Percentiles rank a stretch among this genome's conserved stretches.
These are phyloP conservation scores for Nakazawaea ambrosiae DNA, from an alignment of 805 yeast genomes.

Conservation along the genomic window DNA sequence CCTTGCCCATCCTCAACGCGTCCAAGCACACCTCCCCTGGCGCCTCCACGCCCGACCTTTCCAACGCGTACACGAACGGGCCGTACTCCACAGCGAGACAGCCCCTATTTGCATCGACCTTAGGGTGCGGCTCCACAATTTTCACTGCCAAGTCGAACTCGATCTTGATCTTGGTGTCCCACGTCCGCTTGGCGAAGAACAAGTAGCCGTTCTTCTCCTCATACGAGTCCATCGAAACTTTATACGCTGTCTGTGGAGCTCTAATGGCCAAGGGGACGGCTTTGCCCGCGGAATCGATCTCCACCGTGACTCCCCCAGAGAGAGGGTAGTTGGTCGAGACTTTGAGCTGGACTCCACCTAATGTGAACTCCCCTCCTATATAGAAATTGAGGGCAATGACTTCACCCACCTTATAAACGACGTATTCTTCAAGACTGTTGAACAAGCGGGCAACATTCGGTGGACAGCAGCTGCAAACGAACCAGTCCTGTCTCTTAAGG, in stretches of 20 bases:
- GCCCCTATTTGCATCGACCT: slow-evolving; percentile 15
- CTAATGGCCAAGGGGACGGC: neutral
- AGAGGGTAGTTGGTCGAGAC: neutral
- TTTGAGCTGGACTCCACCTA: neutral
- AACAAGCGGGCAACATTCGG: slow-evolving; percentile 20
- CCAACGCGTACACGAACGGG: slow-evolving; percentile 17
- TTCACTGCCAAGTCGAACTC: slow-evolving; percentile 13
- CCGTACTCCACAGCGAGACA: slow-evolving; percentile 18
- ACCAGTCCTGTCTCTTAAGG: slow-evolving; percentile 17
- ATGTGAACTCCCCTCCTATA: slow-evolving; percentile 12
- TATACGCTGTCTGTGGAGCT: neutral
- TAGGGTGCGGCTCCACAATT: slow-evolving; percentile 14
- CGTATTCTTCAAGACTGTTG: slow-evolving; percentile 17
- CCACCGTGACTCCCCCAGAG: neutral
- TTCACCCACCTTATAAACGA: slow-evolving; percentile 8
- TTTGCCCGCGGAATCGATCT: neutral
- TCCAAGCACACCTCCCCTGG: neutral
- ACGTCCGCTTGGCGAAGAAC: neutral
- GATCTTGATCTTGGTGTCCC: slow-evolving; percentile 9
- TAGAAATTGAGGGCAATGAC: slow-evolving; percentile 14
- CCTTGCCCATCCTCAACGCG: neutral
- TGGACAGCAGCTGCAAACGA: slow-evolving; percentile 19
- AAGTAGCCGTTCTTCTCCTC: neutral
- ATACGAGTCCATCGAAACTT: neutral
- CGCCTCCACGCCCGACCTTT: slow-evolving; percentile 13